phyloP scores from a whole-genome alignment of 2,329 filamentous ascomycete species.

The Diaporthe batatas region DNA sequence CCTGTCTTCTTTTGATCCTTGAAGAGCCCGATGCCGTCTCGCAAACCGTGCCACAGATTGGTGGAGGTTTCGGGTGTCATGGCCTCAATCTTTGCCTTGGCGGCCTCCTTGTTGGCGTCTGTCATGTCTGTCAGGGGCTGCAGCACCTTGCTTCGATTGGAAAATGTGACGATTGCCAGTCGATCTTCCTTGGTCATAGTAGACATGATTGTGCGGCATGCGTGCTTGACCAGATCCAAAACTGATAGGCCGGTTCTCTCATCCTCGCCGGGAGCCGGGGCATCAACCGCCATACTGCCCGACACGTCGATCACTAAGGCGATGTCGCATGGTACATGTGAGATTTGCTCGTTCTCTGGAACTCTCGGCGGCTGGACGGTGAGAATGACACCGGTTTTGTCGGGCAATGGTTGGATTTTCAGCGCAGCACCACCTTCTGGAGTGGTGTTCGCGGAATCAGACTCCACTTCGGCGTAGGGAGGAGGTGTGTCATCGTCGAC shows the following conservation, averaged over 20 bases:
- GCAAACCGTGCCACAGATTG: conserved; percentile 71
- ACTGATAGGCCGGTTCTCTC: conserved; percentile 67
- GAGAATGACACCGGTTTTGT: conserved; percentile 58
- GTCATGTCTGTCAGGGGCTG: conserved; percentile 64
- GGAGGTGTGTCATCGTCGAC: background rate
- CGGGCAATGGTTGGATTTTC: conserved; percentile 56
- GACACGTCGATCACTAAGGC: conserved; percentile 74
- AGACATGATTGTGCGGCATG: conserved; percentile 67
- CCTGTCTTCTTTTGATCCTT: conserved; percentile 48
- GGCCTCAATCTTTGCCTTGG: conserved; percentile 57
- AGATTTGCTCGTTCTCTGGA: conserved; percentile 47
- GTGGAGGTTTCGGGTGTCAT: conserved; percentile 58
- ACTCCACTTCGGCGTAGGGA: conserved; percentile 5
- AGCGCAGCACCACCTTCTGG: conserved; percentile 38
- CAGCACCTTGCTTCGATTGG: conserved; percentile 56
- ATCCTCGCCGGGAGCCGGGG: conserved; percentile 58
- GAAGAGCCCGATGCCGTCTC: conserved; percentile 64
- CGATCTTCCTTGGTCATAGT: conserved; percentile 67
- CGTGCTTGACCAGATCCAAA: conserved; percentile 72
- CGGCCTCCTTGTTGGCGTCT: conserved; percentile 57
- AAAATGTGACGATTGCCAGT: conserved; percentile 70
- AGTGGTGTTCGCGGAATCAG: background rate
- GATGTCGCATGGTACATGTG: conserved; percentile 68
- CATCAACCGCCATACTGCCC: conserved; percentile 64
- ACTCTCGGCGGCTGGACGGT: conserved; percentile 59